Base-by-base conservation (phyloP, 177 flowering plant species). In the Vitis hybrid region DNA sequence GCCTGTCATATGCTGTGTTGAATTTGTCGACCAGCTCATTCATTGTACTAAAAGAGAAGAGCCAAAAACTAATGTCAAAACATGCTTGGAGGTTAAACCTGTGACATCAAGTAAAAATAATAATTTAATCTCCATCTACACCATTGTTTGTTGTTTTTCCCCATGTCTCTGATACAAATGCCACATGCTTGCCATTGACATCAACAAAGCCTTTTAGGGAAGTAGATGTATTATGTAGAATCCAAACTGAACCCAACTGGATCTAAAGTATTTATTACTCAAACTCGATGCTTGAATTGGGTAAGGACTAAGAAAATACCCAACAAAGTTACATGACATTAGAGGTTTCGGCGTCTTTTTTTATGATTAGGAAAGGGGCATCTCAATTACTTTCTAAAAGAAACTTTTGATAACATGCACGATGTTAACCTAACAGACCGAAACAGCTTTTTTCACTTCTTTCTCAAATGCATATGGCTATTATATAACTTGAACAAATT, bases 1-100 rank as follows among this genome's bases (percentile, higher is more conserved):
- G 86, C 82, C 89, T 83, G 81, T 94, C 98, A 73, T 93, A 94
- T 49, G 97, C 91, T n/a, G 85, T 86, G 82, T 93, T 94, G 85
- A 94, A 86, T 77, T 94, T 94, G 78, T 94, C 98, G 10, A 94
- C 93, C 53, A 94, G 78, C 77, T 93, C 99, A 71, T 93, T 90
- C 93, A 93, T 91, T 29, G 91, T 75, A 72, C 98, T 94, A 93
- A 76, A 77, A 64, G 18, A 77, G 11, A 55, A 31, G 45, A 22
- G 48, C 12, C 6, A 12, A 12, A 65, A 2, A 20, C 48, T 7
- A 51, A 20, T 52, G 53, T 65, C 56, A 53, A 18, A 65, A 18
- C 6, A 19, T 67, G 16, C 10, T 15, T 26, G 16, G 6, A 26
- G 16, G 13, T 48, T 10, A 18, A 16, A 53, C 1, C 56, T 10